Evolutionary conservation across 2,329 filamentous ascomycete species (phyloP).

Genomic region (Macrophomina tecta): DNA sequence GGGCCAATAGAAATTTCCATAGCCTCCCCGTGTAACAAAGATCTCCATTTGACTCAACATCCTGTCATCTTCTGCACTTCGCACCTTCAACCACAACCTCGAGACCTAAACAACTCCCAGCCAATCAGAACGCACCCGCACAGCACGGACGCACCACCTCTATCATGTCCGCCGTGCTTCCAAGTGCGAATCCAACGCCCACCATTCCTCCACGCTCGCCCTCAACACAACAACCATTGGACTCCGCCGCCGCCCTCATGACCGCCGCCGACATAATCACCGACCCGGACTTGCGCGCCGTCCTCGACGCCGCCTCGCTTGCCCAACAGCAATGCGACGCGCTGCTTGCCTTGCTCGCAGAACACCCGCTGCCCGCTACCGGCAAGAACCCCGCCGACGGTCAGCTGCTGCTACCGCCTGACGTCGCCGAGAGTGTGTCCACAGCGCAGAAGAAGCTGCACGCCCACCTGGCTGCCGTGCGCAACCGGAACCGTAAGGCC

Average conservation of each 20-base stretch:
- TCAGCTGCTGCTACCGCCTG: slow-evolving; percentile 52
- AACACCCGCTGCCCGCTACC: slow-evolving; percentile 38
- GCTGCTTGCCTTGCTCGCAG: slow-evolving; percentile 62
- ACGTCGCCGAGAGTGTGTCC: slow-evolving; percentile 65
- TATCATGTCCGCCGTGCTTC: slow-evolving; percentile 14
- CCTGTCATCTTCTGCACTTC: not conserved
- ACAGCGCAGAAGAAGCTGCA: slow-evolving; percentile 81
- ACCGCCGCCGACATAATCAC: slow-evolving; percentile 57
- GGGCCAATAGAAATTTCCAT: no score
- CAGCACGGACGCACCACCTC: slow-evolving; percentile 11
- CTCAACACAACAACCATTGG: not conserved
- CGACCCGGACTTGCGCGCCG: slow-evolving; percentile 69
- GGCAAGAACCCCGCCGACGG: slow-evolving; percentile 37
- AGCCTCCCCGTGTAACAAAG: no score
- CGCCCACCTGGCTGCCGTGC: slow-evolving; percentile 63
- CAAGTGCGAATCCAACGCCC: not conserved
- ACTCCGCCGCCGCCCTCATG: slow-evolving; percentile 15
- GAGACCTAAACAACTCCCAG: not conserved
- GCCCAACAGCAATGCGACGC: slow-evolving; percentile 74
- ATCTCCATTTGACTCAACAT: no score
- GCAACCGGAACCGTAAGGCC: slow-evolving; percentile 81
- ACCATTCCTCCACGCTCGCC: not conserved
- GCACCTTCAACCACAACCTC: not conserved
- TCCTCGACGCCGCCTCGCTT: slow-evolving; percentile 74
- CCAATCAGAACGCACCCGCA: slow-evolving; percentile 2